Conservation (phyloP, 768 basidiomycete genomes). For the Tricholoma terreum region DNA sequence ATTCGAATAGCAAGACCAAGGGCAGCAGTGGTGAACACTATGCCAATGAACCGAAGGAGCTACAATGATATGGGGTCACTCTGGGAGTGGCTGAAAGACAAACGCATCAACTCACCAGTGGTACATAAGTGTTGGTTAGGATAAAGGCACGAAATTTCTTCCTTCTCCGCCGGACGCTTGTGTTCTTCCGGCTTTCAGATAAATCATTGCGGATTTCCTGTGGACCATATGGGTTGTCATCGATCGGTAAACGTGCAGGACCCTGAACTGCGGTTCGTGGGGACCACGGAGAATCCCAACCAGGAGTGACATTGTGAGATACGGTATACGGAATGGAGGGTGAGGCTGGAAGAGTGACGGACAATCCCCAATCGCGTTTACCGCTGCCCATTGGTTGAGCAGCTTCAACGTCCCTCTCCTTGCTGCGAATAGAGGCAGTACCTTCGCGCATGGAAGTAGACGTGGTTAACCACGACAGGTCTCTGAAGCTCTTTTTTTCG, state of each 20-base stretch:
- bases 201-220: constrained; percentile 26
- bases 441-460: constrained; percentile 36
- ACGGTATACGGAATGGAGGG: constrained; percentile 46
- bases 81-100: not conserved
- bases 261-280: constrained; percentile 41
- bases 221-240: constrained; percentile 27
- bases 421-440: constrained; percentile 31
- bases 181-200: constrained; percentile 20
- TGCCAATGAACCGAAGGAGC: constrained; percentile 84
- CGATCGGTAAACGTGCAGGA: constrained; percentile 27
- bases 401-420: constrained; percentile 24
- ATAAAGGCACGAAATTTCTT: constrained; percentile 64
- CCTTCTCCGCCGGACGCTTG: constrained; percentile 32
- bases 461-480: constrained; percentile 51
- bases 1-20: constrained; percentile 79
- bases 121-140: constrained; percentile 73
- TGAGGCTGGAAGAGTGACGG: constrained; percentile 34
- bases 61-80: constrained; percentile 24
- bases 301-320: constrained; percentile 55
- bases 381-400: constrained; percentile 6
- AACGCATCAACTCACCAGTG: constrained; percentile 50
- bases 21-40: constrained; percentile 75
- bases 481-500: constrained; percentile 37
- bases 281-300: constrained; percentile 71
- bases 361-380: constrained; percentile 26